These are phyloP conservation scores for Tilletia setariae DNA, from an alignment of 1,284 basidiomycete species.

Conservation along the genomic window DNA sequence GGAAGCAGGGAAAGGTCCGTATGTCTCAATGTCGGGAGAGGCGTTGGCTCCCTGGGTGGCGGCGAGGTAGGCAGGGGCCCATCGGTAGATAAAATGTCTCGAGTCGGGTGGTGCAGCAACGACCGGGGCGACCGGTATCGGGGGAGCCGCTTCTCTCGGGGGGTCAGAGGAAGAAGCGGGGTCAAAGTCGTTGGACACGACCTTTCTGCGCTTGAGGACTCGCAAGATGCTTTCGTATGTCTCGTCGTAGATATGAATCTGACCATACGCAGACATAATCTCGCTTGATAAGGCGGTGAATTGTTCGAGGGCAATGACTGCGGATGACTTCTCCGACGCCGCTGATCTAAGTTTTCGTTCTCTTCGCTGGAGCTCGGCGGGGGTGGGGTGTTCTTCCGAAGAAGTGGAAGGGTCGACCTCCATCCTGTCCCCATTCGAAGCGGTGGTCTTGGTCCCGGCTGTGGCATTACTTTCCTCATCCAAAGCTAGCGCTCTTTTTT, in stretches of 20 bases:
- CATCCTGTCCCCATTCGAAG: not conserved
- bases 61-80: slow-evolving; percentile 45
- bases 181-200: slow-evolving; percentile 47
- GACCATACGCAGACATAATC: slow-evolving; percentile 45
- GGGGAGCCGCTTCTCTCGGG: slow-evolving; percentile 15
- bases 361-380: not conserved
- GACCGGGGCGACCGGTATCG: not conserved
- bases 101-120: slow-evolving; percentile 5
- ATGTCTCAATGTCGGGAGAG: slow-evolving; percentile 37
- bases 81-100: slow-evolving; percentile 41
- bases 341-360: not conserved
- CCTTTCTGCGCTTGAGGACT: slow-evolving; percentile 37
- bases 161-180: slow-evolving; percentile 26
- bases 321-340: slow-evolving; percentile 16
- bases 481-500: slow-evolving; percentile 1
- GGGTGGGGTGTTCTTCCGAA: not conserved
- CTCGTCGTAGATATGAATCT: slow-evolving; percentile 49
- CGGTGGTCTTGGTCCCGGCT: not conserved
- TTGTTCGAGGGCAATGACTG: slow-evolving; percentile 30
- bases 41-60: slow-evolving; percentile 26
- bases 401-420: not conserved
- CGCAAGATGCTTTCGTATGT: slow-evolving; percentile 45
- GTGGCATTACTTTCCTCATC: not conserved
- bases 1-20: slow-evolving; percentile 39
- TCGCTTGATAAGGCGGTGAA: slow-evolving; percentile 43